Conservation (phyloP, 805 yeast species). For the Saccharomyces jurei region DNA sequence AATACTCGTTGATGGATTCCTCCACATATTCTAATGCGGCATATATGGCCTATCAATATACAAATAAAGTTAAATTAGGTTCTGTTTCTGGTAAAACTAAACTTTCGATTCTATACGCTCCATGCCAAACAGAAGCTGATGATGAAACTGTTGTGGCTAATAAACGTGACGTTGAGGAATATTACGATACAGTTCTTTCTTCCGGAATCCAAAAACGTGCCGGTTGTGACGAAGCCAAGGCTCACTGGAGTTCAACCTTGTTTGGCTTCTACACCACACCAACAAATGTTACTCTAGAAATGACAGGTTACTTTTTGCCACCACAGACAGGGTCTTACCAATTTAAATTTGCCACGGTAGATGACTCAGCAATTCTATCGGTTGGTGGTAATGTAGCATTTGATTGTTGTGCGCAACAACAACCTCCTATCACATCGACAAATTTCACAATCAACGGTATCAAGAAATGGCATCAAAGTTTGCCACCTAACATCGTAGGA, state of each 20-base stretch:
- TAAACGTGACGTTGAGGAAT: too few relatives aligned
- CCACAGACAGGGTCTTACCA: constrained; percentile 26
- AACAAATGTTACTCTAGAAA: constrained; percentile 14
- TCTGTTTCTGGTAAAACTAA: not conserved
- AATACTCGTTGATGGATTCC: not conserved
- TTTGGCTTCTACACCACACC: constrained; percentile 4
- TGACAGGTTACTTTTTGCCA: constrained; percentile 27
- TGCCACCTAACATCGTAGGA: not conserved
- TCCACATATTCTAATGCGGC: not conserved
- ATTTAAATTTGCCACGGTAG: constrained; percentile 18
- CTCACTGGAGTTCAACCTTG: not conserved
- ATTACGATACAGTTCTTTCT: too few relatives aligned
- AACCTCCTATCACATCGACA: not conserved
- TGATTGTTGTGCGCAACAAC: constrained; percentile 26
- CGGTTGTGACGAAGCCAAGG: too few relatives aligned
- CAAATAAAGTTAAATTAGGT: not conserved
- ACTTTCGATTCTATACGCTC: not conserved
- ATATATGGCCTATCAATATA: not conserved
- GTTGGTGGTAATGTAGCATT: constrained; percentile 29
- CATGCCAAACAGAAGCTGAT: too few relatives aligned
- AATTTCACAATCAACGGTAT: not conserved
- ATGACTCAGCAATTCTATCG: constrained; percentile 29
- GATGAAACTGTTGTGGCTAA: too few relatives aligned
- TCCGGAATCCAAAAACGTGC: too few relatives aligned
- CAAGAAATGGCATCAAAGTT: constrained; percentile 2